phyloP scores from a whole-genome alignment of 805 yeast genomes.

The Candida khao-thaluensis region DNA sequence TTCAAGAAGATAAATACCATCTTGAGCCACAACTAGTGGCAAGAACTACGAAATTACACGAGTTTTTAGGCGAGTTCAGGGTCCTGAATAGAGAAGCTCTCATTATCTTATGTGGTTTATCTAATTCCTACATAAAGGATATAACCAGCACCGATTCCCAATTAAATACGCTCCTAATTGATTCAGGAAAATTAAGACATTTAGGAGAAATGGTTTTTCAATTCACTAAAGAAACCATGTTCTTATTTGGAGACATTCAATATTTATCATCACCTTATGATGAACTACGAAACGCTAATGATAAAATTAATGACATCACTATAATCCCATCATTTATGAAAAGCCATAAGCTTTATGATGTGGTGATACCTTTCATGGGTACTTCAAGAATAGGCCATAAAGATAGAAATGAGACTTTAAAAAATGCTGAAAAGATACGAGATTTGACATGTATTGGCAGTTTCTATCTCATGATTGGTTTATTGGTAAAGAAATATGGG shows the following conservation, averaged over 20 bases:
- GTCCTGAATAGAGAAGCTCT: constrained; percentile 24
- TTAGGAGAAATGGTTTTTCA: constrained; percentile 26
- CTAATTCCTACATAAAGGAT: constrained; percentile 17
- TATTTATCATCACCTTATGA: constrained; percentile 28
- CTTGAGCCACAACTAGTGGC: neutral
- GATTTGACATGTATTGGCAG: constrained; percentile 21
- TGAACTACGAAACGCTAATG: constrained; percentile 27
- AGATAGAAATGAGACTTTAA: constrained; percentile 4
- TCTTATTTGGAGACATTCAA: constrained; percentile 27
- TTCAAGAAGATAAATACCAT: constrained; percentile 13
- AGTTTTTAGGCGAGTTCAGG: constrained; percentile 2
- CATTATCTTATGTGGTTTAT: constrained; percentile 29
- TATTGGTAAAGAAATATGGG: constrained; percentile 30
- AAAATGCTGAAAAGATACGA: neutral
- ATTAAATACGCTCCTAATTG: neutral
- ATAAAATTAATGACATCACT: constrained; percentile 17
- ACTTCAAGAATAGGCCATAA: neutral
- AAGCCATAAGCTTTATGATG: constrained; percentile 23
- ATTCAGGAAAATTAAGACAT: constrained; percentile 22
- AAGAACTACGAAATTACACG: neutral
- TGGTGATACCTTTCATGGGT: constrained; percentile 26
- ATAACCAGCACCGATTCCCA: neutral
- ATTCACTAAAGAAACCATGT: constrained; percentile 12
- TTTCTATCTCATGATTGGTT: constrained; percentile 39
- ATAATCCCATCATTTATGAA: constrained; percentile 34